These are phyloP conservation scores for Castanea sativa DNA, from an alignment of 306 rosid genomes.

Conservation along the genomic window DNA sequence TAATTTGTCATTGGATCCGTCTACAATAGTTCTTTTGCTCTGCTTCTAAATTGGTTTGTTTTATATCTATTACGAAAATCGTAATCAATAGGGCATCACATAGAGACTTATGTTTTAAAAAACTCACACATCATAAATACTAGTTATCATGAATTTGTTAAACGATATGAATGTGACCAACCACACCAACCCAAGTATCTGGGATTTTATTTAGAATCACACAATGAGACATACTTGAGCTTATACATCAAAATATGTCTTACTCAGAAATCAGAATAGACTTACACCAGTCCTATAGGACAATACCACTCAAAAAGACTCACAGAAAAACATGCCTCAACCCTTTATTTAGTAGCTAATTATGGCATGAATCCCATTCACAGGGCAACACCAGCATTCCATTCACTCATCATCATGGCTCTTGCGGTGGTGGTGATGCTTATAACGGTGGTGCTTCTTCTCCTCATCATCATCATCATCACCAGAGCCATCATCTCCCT, in stretches of 20 bases:
- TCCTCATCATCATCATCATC: constrained; percentile 50
- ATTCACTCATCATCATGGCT: constrained; percentile 69
- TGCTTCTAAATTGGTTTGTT: too few relatives aligned
- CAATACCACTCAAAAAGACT: constrained; percentile 10
- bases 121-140: too few relatives aligned
- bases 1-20: too few relatives aligned
- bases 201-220: constrained; percentile 18
- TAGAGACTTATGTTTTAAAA: too few relatives aligned
- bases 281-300: constrained; percentile 5
- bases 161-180: neutral
- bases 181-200: constrained; percentile 23
- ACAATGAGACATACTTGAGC: neutral
- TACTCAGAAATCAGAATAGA: constrained; percentile 14
- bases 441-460: constrained; percentile 47
- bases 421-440: constrained; percentile 61
- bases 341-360: constrained; percentile 55
- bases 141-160: too few relatives aligned
- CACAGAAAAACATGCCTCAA: constrained; percentile 31
- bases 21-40: too few relatives aligned
- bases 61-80: too few relatives aligned
- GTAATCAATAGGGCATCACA: too few relatives aligned
- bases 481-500: constrained; percentile 47
- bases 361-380: constrained; percentile 42
- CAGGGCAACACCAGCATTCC: neutral
- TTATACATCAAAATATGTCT: neutral